phyloP scores from a whole-genome alignment of 352 stramenopile genomes.

The Saprolegnia parasitica region DNA sequence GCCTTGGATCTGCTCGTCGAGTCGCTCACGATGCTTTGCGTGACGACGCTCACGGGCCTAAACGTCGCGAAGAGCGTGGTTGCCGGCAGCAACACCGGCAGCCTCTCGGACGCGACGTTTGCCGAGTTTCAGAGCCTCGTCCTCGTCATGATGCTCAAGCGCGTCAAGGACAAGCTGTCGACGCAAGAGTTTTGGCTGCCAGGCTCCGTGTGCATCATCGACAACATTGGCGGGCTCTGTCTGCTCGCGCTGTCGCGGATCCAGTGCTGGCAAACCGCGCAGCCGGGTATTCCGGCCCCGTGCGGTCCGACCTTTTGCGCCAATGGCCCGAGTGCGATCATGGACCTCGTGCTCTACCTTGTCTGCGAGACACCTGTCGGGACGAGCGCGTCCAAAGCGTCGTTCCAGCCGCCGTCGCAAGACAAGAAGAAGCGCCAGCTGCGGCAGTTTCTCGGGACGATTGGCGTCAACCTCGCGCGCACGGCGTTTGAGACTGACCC shows the following conservation, averaged over 20 bases:
- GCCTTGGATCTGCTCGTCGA: slow-evolving; percentile 44
- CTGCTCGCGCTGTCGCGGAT: slow-evolving; percentile 52
- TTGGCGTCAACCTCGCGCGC: slow-evolving; percentile 38
- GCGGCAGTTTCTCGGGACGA: slow-evolving; percentile 45
- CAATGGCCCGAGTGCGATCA: slow-evolving; percentile 43
- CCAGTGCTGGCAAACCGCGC: slow-evolving; percentile 60
- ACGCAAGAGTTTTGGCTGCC: slow-evolving; percentile 44
- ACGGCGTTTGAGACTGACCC: slow-evolving; percentile 46
- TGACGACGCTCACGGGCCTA: slow-evolving; percentile 44
- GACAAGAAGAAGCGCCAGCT: slow-evolving; percentile 50
- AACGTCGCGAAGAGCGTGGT: slow-evolving; percentile 52
- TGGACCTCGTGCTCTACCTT: slow-evolving; percentile 62
- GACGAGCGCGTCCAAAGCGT: slow-evolving; percentile 32
- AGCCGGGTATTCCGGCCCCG: slow-evolving; percentile 52
- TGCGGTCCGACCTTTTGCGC: slow-evolving; percentile 48
- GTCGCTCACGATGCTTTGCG: slow-evolving; percentile 48
- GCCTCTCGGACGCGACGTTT: slow-evolving; percentile 44
- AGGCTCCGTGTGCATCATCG: slow-evolving; percentile 44
- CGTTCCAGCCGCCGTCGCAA: slow-evolving; percentile 44
- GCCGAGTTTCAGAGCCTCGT: slow-evolving; percentile 52
- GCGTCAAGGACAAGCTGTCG: slow-evolving; percentile 43
- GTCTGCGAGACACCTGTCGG: slow-evolving; percentile 45
- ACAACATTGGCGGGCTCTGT: slow-evolving; percentile 59
- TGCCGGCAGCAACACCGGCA: slow-evolving; percentile 31
- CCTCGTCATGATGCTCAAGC: slow-evolving; percentile 48